These are phyloP conservation scores for Sindora glabra DNA, from an alignment of 306 rosid genomes.

Conservation along the genomic window DNA sequence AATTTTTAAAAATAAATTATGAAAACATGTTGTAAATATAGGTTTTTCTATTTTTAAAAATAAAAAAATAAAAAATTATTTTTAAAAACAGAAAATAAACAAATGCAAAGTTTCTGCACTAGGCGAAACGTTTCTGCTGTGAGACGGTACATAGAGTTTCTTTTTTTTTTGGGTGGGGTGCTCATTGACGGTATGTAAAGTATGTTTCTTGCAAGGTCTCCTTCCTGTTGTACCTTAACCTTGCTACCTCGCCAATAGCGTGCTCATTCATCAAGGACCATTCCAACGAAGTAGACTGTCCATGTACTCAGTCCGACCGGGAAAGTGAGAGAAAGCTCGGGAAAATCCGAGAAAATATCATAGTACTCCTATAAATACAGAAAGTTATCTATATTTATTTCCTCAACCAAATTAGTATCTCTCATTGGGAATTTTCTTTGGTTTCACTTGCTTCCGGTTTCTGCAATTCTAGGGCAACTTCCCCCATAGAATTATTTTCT, in stretches of 20 bases:
- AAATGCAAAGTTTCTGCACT: too few species aligned
- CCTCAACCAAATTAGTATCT: not conserved
- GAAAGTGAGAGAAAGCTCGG: not conserved
- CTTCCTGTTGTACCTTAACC: too few species aligned
- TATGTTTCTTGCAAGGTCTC: too few species aligned
- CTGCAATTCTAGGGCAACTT: slow-evolving; percentile 23
- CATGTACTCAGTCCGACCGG: not conserved
- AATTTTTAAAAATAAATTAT: too few species aligned
- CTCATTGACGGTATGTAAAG: too few species aligned
- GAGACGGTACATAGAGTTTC: not conserved
- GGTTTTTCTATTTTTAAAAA: too few species aligned
- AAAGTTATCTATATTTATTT: not conserved
- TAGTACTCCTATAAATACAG: not conserved
- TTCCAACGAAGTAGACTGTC: not conserved
- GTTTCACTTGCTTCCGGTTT: not conserved
- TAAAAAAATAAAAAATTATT: too few species aligned
- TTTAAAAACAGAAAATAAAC: too few species aligned
- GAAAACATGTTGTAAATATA: too few species aligned
- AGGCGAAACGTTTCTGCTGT: not conserved
- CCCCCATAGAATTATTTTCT: not conserved
- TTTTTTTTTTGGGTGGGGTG: too few species aligned
- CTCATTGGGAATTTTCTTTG: not conserved
- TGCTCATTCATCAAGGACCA: too few species aligned
- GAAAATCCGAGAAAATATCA: not conserved
- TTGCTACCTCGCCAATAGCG: too few species aligned